These are phyloP conservation scores for Phytophthora nicotianae DNA, from an alignment of 352 stramenopile genomes.

Conservation along the genomic window DNA sequence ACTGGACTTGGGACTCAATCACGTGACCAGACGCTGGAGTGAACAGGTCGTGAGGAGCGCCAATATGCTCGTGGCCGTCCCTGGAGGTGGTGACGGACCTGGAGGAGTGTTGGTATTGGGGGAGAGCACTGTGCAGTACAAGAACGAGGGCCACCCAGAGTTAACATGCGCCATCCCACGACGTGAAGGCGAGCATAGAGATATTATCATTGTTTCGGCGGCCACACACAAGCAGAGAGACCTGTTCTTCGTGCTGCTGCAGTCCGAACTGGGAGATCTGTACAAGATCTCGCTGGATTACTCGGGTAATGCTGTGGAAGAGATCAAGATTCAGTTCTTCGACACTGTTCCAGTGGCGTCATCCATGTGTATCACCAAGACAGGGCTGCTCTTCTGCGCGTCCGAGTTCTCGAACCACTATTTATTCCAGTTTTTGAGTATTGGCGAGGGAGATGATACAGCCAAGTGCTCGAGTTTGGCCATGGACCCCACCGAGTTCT, in stretches of 20 bases:
- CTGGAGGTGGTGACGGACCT: slow-evolving; percentile 80
- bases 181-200: slow-evolving; percentile 78
- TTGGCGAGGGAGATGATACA: slow-evolving; percentile 92
- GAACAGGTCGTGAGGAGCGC: slow-evolving; percentile 87
- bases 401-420: slow-evolving; percentile 98
- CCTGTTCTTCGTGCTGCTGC: slow-evolving; percentile 98
- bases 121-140: slow-evolving; percentile 97
- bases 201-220: slow-evolving; percentile 93
- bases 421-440: slow-evolving; percentile 98
- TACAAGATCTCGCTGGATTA: slow-evolving; percentile 98
- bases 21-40: slow-evolving; percentile 97
- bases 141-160: slow-evolving; percentile 93
- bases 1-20: slow-evolving; percentile 99
- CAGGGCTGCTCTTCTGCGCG: slow-evolving; percentile 96
- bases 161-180: slow-evolving; percentile 76
- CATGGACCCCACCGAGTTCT: slow-evolving; percentile 67
- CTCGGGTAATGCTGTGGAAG: slow-evolving; percentile 76
- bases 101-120: slow-evolving; percentile 96
- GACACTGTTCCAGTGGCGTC: slow-evolving; percentile 96
- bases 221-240: slow-evolving; percentile 94
- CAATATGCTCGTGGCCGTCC: slow-evolving; percentile 94
- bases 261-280: slow-evolving; percentile 98
- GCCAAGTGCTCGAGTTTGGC: slow-evolving; percentile 70
- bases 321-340: slow-evolving; percentile 94
- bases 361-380: slow-evolving; percentile 97